phyloP scores from a whole-genome alignment of 768 basidiomycete genomes.

The Mycena crocata region DNA sequence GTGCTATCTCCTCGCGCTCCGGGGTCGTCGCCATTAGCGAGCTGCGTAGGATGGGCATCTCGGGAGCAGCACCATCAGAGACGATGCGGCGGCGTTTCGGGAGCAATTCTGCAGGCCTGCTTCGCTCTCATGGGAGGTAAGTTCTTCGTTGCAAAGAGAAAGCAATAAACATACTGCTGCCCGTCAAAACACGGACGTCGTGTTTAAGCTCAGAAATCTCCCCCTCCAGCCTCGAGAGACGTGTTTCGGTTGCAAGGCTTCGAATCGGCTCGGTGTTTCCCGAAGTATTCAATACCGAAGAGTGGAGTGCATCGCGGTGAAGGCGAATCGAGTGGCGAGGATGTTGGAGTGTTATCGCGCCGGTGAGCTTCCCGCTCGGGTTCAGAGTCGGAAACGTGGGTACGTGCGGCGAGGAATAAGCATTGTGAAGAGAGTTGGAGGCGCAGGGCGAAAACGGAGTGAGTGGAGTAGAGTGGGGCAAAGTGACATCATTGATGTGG shows the following conservation, averaged over 20 bases:
- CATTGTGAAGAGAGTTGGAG: no score
- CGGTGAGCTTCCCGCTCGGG: not conserved
- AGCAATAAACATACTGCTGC: not conserved
- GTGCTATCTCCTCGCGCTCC: not conserved
- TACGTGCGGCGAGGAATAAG: not conserved
- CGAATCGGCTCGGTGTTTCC: no score
- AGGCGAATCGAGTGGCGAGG: not conserved
- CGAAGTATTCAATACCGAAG: no score
- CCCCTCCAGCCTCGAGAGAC: no score
- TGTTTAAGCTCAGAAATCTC: not conserved
- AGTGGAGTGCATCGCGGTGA: not conserved
- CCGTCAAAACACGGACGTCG: not conserved
- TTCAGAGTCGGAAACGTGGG: not conserved
- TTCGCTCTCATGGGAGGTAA: not conserved
- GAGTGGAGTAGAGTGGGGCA: no score
- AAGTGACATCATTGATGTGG: no score
- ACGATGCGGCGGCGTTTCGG: not conserved
- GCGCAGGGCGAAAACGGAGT: no score
- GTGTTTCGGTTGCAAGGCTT: no score
- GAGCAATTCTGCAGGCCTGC: not conserved
- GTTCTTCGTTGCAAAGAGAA: not conserved
- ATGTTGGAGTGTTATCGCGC: not conserved
- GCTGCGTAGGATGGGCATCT: no score
- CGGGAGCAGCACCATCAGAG: no score
- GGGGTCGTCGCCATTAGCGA: not conserved